These are phyloP conservation scores for Pichia phayaonensis DNA, from an alignment of 805 yeast species.

Conservation along the genomic window DNA sequence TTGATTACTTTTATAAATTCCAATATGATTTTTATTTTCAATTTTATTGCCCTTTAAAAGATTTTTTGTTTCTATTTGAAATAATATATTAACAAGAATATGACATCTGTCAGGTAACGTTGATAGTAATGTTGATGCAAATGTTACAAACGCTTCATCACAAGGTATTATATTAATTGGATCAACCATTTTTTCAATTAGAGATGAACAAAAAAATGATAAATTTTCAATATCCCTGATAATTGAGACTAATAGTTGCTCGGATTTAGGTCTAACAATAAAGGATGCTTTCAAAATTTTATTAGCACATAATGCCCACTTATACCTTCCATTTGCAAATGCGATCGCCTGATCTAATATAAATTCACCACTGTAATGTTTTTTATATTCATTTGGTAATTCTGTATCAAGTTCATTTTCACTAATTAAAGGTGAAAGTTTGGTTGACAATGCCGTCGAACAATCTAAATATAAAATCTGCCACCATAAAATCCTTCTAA, in stretches of 20 bases:
- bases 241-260: not conserved
- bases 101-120: conserved; percentile 19
- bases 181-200: conserved; percentile 17
- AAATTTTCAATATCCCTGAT: conserved; percentile 14
- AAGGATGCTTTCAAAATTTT: conserved; percentile 13
- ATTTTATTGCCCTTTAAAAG: not conserved
- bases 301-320: conserved; percentile 27
- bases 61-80: conserved; percentile 1
- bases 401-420: conserved; percentile 49
- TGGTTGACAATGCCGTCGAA: conserved; percentile 46
- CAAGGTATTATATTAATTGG: conserved; percentile 13
- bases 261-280: conserved; percentile 7
- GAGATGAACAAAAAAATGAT: conserved; percentile 15
- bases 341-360: conserved; percentile 38
- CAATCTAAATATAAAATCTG: conserved; percentile 53
- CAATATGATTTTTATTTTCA: not conserved
- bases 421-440: conserved; percentile 46
- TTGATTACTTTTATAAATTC: not conserved
- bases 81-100: conserved; percentile 13
- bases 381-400: conserved; percentile 39
- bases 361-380: conserved; percentile 22
- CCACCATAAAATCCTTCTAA: conserved; percentile 56
- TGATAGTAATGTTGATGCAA: conserved; percentile 15
- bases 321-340: conserved; percentile 46
- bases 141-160: conserved; percentile 14